Conservation (phyloP, 108 stramenopile species). For the Skeletonema grethae region DNA sequence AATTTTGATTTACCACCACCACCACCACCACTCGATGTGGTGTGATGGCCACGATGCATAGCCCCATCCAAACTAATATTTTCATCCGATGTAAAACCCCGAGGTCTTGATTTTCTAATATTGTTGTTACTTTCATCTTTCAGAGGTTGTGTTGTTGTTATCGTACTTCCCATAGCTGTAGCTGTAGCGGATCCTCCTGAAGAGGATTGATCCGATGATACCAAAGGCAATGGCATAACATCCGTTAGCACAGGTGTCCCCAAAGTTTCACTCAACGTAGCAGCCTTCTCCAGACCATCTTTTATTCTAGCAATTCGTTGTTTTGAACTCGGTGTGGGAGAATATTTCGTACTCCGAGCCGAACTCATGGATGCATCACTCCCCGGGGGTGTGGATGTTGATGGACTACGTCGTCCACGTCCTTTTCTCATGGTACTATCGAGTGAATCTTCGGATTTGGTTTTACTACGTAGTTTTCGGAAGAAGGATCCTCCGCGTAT, state of each 20-base stretch:
- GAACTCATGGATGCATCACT: constrained; percentile 8
- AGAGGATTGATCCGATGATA: neutral
- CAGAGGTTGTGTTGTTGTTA: neutral
- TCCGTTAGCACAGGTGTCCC: neutral
- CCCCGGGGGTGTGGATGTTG: constrained; percentile 25
- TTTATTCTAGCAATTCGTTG: constrained; percentile 5
- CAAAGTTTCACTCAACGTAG: neutral
- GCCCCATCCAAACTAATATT: constrained; percentile 7
- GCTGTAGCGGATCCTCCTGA: neutral
- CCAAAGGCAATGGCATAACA: neutral
- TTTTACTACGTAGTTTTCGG: constrained; percentile 27
- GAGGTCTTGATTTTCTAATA: neutral
- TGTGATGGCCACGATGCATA: constrained; percentile 13
- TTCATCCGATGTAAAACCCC: neutral
- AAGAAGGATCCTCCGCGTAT: constrained; percentile 18
- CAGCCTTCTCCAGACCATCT: constrained; percentile 11
- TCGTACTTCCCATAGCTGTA: too few relatives aligned
- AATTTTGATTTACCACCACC: neutral
- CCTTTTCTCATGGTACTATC: constrained; percentile 41
- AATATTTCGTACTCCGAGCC: neutral
- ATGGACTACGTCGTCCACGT: constrained; percentile 39
- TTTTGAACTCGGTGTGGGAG: neutral
- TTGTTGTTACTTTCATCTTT: neutral
- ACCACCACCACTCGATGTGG: neutral
- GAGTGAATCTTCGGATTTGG: constrained; percentile 25